Evolutionary conservation across 306 rosid genomes (phyloP).

Genomic region (Rosa lucieae): DNA sequence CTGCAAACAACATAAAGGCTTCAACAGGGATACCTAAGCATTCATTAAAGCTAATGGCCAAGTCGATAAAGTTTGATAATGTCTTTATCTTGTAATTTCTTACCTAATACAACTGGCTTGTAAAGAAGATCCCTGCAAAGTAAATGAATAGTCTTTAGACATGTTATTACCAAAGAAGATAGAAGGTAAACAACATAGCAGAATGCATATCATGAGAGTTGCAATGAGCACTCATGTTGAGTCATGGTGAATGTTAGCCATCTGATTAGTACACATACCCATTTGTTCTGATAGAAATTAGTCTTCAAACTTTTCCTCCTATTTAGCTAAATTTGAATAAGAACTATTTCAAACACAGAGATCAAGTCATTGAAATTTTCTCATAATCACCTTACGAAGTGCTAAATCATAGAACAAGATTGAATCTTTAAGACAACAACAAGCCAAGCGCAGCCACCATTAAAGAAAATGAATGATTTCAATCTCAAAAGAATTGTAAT

Average conservation of each 20-base stretch:
- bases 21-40: background rate
- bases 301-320: too few species aligned
- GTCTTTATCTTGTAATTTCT: conserved; percentile 18
- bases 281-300: background rate
- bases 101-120: conserved; percentile 89
- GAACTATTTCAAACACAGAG: background rate
- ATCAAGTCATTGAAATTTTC: background rate
- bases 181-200: background rate
- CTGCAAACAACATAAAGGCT: conserved; percentile 42
- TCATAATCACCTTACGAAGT: background rate
- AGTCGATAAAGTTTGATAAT: background rate
- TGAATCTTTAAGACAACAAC: background rate
- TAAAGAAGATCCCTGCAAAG: conserved; percentile 76
- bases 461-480: background rate
- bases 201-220: too few species aligned
- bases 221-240: background rate
- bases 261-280: background rate
- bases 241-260: background rate
- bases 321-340: background rate
- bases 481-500: background rate
- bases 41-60: background rate
- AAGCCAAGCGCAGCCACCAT: background rate
- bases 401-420: background rate
- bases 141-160: conserved; percentile 1
- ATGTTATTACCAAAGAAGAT: background rate